phyloP scores from a whole-genome alignment of 1,139 yeast genomes.

The Scheffersomyces lignicola region DNA sequence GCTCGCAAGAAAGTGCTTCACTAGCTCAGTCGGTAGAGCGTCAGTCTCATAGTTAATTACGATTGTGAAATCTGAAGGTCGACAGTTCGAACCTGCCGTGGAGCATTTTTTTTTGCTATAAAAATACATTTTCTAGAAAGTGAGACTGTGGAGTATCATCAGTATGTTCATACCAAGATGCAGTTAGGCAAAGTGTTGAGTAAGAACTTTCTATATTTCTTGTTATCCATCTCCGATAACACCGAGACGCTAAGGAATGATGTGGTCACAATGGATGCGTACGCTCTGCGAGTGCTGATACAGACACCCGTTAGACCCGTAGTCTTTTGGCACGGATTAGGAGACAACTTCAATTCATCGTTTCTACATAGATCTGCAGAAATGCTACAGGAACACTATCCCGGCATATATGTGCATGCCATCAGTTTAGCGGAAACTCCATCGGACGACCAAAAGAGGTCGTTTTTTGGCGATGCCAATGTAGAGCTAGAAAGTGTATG shows the following conservation, averaged over 20 bases:
- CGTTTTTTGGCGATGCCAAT: conserved; percentile 63
- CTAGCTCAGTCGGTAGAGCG: conserved; percentile 56
- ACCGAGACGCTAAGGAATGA: too few relatives aligned
- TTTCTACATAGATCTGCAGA: conserved; percentile 53
- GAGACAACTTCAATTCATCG: conserved; percentile 68
- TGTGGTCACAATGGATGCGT: too few relatives aligned
- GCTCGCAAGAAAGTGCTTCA: conserved; percentile 25
- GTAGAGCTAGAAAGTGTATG: conserved; percentile 39
- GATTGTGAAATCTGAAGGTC: conserved; percentile 50
- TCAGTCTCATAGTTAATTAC: conserved; percentile 40
- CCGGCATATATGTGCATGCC: conserved; percentile 54
- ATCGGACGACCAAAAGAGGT: conserved; percentile 50
- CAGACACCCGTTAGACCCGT: conserved; percentile 47
- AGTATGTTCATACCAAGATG: neutral
- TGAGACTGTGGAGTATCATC: neutral
- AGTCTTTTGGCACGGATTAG: conserved; percentile 84
- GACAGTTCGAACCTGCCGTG: conserved; percentile 58
- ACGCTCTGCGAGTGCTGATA: too few relatives aligned
- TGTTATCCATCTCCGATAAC: neutral
- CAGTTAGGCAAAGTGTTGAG: conserved; percentile 1
- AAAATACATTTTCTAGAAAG: neutral
- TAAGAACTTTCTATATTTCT: conserved; percentile 1
- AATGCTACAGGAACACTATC: conserved; percentile 44
- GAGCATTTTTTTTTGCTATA: conserved; percentile 30
- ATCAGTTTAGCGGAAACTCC: conserved; percentile 52